phyloP scores from a whole-genome alignment of 2,329 filamentous ascomycete genomes.

The Graphilbum fragrans region DNA sequence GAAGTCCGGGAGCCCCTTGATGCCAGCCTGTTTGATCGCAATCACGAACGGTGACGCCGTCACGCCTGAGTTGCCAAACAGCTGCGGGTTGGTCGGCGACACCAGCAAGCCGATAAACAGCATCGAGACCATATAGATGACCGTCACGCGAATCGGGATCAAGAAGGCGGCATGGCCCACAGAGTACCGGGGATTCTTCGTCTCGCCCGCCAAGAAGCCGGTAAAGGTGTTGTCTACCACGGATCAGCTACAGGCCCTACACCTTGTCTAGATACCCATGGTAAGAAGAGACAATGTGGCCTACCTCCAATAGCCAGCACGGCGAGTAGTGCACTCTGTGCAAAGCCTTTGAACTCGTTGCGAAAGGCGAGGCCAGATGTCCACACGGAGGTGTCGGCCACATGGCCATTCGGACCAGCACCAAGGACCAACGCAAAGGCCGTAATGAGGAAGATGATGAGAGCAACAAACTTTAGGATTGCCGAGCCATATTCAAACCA shows the following conservation, averaged over 20 bases:
- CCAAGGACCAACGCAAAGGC: slow-evolving; percentile 45
- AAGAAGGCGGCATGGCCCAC: slow-evolving; percentile 1
- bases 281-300: background rate
- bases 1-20: slow-evolving; percentile 1
- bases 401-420: slow-evolving; percentile 39
- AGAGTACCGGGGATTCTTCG: background rate
- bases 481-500: slow-evolving; percentile 21
- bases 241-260: background rate
- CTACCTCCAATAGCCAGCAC: slow-evolving; percentile 1
- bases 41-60: slow-evolving; percentile 1
- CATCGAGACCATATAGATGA: background rate
- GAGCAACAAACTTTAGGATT: slow-evolving; percentile 43
- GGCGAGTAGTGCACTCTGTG: slow-evolving; percentile 1
- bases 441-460: slow-evolving; percentile 51
- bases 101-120: slow-evolving; percentile 1
- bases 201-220: slow-evolving; percentile 1
- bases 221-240: slow-evolving; percentile 3
- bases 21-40: background rate
- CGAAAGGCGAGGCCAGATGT: slow-evolving; percentile 44
- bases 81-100: background rate
- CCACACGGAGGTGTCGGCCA: slow-evolving; percentile 28
- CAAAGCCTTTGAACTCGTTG: slow-evolving; percentile 32
- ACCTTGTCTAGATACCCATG: no score
- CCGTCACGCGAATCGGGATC: slow-evolving; percentile 1
- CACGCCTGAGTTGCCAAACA: background rate